Evolutionary conservation across 1,139 yeast genomes (phyloP).

Genomic region (Lizanozyma gosingica): DNA sequence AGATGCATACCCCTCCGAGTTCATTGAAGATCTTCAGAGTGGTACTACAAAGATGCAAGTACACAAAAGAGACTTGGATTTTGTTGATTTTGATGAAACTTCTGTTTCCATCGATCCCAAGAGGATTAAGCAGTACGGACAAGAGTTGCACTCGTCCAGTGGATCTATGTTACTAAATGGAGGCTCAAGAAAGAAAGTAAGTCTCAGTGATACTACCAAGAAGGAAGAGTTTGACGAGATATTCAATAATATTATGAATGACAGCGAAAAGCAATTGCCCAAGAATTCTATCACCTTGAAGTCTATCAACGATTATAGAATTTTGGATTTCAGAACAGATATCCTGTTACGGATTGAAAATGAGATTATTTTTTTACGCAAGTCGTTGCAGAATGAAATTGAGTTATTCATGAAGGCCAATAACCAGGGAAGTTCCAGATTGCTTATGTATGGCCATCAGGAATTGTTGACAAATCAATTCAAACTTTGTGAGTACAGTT

Average conservation of each 20-base stretch:
- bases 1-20: conserved; percentile 27
- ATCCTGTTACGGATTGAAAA: conserved; percentile 18
- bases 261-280: conserved; percentile 16
- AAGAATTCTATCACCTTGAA: conserved; percentile 21
- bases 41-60: conserved; percentile 23
- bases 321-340: conserved; percentile 18
- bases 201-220: neutral
- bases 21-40: conserved; percentile 31
- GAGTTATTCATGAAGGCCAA: conserved; percentile 18
- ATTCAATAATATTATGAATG: conserved; percentile 11
- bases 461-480: conserved; percentile 21
- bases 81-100: conserved; percentile 21
- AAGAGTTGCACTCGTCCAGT: conserved; percentile 3
- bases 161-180: too few relatives aligned
- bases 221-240: neutral
- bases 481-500: conserved; percentile 18
- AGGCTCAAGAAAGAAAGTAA: neutral
- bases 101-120: conserved; percentile 16
- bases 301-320: conserved; percentile 20
- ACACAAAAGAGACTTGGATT: conserved; percentile 32
- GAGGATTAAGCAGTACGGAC: conserved; percentile 4
- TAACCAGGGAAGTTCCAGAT: conserved; percentile 9
- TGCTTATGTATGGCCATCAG: conserved; percentile 17
- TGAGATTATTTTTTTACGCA: conserved; percentile 23
- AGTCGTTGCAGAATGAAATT: conserved; percentile 24